These are phyloP conservation scores for Acaromyces ingoldii DNA, from an alignment of 1,284 basidiomycete species.

Conservation along the genomic window DNA sequence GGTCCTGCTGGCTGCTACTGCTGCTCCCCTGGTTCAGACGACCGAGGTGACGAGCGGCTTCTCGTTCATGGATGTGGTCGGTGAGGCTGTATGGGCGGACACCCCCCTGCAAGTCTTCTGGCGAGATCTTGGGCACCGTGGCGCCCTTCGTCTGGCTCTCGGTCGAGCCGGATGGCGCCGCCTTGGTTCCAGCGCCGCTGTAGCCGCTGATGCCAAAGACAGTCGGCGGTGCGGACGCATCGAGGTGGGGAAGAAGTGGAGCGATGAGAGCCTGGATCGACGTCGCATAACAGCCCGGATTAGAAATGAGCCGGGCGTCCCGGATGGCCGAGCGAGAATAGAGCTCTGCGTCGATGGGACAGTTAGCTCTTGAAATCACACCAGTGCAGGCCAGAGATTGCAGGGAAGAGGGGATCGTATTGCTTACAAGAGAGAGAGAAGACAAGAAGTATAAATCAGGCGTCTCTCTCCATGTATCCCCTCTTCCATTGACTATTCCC, in stretches of 20 bases:
- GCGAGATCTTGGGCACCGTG: constrained; percentile 74
- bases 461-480: too few species aligned
- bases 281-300: constrained; percentile 96
- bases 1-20: constrained; percentile 55
- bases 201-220: constrained; percentile 92
- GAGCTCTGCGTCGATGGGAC: constrained; percentile 63
- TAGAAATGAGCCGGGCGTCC: constrained; percentile 76
- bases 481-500: neutral
- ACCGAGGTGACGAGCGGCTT: constrained; percentile 77
- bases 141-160: constrained; percentile 13
- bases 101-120: constrained; percentile 70
- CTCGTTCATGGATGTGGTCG: constrained; percentile 97
- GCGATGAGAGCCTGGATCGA: constrained; percentile 86
- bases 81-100: constrained; percentile 83
- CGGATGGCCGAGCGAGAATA: constrained; percentile 73
- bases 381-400: too few species aligned
- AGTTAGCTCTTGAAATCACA: too few species aligned
- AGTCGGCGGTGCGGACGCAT: constrained; percentile 67
- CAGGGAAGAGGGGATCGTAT: too few species aligned
- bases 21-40: constrained; percentile 53
- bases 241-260: constrained; percentile 72
- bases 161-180: constrained; percentile 52
- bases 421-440: too few species aligned
- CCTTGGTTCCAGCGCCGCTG: constrained; percentile 86
- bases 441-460: too few species aligned